Percentiles rank a stretch among this genome's conserved stretches.
Evolutionary conservation across 2,329 filamentous ascomycete species (phyloP).

Genomic region (Rachicladosporium sp.): DNA sequence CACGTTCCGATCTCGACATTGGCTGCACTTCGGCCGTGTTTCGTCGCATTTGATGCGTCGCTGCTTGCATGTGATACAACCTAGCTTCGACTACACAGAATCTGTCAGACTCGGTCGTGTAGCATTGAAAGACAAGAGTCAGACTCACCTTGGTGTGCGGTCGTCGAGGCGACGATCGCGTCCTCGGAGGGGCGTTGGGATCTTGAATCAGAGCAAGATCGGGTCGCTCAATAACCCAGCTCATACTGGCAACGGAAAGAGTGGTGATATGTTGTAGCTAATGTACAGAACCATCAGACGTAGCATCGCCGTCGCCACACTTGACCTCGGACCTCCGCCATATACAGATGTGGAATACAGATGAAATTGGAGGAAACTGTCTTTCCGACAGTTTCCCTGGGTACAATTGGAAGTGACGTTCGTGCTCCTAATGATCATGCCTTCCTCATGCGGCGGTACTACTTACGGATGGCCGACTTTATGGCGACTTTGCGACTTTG

Average conservation of each 20-base stretch:
- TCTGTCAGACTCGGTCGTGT: too few relatives aligned
- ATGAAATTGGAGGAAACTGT: too few relatives aligned
- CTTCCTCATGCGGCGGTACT: too few relatives aligned
- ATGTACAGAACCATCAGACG: not conserved
- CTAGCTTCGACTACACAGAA: slow-evolving; percentile 1
- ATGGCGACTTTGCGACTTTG: too few relatives aligned
- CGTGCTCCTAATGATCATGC: too few relatives aligned
- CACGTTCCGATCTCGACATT: slow-evolving; percentile 10
- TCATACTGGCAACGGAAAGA: not conserved
- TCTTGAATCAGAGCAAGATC: slow-evolving; percentile 5
- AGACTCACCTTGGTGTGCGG: slow-evolving; percentile 1
- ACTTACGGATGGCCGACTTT: too few relatives aligned
- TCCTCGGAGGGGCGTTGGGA: not conserved
- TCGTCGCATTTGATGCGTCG: slow-evolving; percentile 16
- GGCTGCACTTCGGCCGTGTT: slow-evolving; percentile 9
- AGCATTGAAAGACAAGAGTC: too few relatives aligned
- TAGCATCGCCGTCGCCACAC: not conserved
- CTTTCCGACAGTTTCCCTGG: too few relatives aligned
- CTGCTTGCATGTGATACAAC: slow-evolving; percentile 13
- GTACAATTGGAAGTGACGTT: too few relatives aligned
- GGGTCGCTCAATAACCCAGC: slow-evolving; percentile 2
- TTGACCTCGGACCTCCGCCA: not conserved
- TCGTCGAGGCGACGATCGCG: slow-evolving; percentile 4
- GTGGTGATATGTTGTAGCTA: too few relatives aligned
- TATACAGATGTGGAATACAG: too few relatives aligned